Base-by-base conservation (phyloP, 2,329 filamentous ascomycete genomes). In the Epichloe coenophiala region DNA sequence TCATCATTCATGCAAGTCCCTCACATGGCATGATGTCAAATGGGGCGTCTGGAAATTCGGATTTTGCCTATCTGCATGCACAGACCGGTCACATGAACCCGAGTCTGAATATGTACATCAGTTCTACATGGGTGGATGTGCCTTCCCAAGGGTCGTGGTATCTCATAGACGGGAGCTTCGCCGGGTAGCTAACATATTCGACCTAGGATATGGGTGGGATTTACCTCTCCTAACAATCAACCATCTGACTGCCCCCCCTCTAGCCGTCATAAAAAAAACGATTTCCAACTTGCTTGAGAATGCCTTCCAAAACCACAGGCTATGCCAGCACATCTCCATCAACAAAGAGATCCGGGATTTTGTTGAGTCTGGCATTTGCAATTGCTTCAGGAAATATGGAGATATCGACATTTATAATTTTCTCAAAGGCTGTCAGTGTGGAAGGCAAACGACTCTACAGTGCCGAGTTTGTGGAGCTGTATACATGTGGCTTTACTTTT, bases 381-480 rank as follows among this genome's bases (percentile, higher is more conserved):
- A 8, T 8, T 50, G 44, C 38, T 47, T 47, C 37, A 42, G 23
- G 38, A n/a, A 19, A 13, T 13, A 36, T 19, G 27, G 4, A 5
- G 0, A 13, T n/a, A 15, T 43, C 17, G 2, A 7, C 17, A 36
- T 13, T 3, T 1, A 1, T 9, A 4, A 19, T 37, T 2, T 17
- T 15, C 13, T 23, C 12, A 3, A 44, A n/a, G 15, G 12, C 31
- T 45, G 36, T 12, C 19, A n/a, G 1, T 40, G 36, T 50, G 17
- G 36, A 17, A n/a, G 36, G 19, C 27, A 37, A 46, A 40, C 0
- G 5, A 33, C 15, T 1, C 31, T 50, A 3, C 37, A 50, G 17
- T 50, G 49, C 21, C 43, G 49, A 7, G 37, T 47, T 27, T 50
- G 49, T 17, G 49, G 43, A 41, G 42, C 43, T 12, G 13, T 42